Conservation (phyloP, 2,329 filamentous ascomycete species). For the Fusarium nisikadoi region DNA sequence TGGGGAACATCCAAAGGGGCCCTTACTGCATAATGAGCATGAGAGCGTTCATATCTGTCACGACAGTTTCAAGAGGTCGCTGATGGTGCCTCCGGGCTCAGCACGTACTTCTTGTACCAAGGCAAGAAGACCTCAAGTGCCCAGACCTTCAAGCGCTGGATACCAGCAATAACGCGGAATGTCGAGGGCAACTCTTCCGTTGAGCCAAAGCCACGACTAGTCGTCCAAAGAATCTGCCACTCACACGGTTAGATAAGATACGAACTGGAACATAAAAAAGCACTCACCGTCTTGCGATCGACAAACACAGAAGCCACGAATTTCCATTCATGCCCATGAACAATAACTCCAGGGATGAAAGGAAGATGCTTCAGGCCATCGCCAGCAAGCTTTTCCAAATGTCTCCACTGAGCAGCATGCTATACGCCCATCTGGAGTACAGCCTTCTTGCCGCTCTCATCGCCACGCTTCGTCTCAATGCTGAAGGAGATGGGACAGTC, state of each 20-base stretch:
- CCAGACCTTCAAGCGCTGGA: too few species aligned
- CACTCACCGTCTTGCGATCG: background rate
- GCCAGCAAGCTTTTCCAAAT: background rate
- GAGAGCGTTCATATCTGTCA: too few species aligned
- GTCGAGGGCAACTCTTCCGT: background rate
- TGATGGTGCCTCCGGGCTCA: too few species aligned
- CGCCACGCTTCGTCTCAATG: conserved; percentile 1
- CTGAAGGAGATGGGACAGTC: background rate
- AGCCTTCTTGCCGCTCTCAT: background rate
- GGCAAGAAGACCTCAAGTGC: too few species aligned
- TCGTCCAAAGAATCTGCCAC: conserved; percentile 4
- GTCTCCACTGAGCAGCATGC: conserved; percentile 11
- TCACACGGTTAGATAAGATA: too few species aligned
- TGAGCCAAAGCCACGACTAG: background rate
- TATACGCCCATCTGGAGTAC: conserved; percentile 6
- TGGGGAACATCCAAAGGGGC: too few species aligned
- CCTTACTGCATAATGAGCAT: too few species aligned
- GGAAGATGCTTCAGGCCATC: background rate
- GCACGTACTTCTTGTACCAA: too few species aligned
- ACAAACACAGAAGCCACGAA: background rate
- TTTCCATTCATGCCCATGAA: background rate
- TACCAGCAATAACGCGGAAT: background rate
- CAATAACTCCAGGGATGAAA: background rate
- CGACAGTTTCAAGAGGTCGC: too few species aligned
- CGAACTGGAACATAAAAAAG: too few species aligned